phyloP scores from a whole-genome alignment of 257 asterid species.

The Nyctanthes arbortristis region DNA sequence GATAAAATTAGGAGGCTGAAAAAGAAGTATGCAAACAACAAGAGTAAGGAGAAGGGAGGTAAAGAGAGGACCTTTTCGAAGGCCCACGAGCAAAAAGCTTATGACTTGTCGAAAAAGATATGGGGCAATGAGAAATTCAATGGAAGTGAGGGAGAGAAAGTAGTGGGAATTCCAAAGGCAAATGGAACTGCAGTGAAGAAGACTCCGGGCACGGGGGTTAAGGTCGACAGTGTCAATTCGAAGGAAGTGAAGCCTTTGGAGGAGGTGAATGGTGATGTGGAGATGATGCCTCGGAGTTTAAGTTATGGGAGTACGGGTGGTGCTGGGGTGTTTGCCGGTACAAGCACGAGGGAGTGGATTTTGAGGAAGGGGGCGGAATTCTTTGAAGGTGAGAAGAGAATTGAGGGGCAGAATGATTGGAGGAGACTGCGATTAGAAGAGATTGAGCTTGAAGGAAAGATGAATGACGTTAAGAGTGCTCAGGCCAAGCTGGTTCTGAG shows the following conservation, averaged over 20 bases:
- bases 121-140: conserved; percentile 48
- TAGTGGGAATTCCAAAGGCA: conserved; percentile 29
- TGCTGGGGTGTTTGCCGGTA: conserved; percentile 7
- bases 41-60: conserved; percentile 41
- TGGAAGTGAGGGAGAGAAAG: conserved; percentile 23
- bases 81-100: conserved; percentile 50
- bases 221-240: conserved; percentile 19
- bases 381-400: conserved; percentile 31
- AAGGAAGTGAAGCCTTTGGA: conserved; percentile 21
- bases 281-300: conserved; percentile 1
- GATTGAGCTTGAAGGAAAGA: conserved; percentile 27
- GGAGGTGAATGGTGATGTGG: conserved; percentile 14
- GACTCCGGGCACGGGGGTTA: conserved; percentile 25
- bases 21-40: conserved; percentile 50
- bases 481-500: conserved; percentile 39
- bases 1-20: conserved; percentile 56
- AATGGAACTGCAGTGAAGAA: conserved; percentile 32
- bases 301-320: background rate
- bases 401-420: conserved; percentile 44
- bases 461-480: conserved; percentile 32
- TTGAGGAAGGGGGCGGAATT: conserved; percentile 27
- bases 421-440: conserved; percentile 34
- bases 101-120: conserved; percentile 41
- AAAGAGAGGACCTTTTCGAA: conserved; percentile 37
- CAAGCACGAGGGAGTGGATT: conserved; percentile 38